phyloP scores from a whole-genome alignment of 495 filamentous ascomycete species.

The Hypoxylon trugodes region DNA sequence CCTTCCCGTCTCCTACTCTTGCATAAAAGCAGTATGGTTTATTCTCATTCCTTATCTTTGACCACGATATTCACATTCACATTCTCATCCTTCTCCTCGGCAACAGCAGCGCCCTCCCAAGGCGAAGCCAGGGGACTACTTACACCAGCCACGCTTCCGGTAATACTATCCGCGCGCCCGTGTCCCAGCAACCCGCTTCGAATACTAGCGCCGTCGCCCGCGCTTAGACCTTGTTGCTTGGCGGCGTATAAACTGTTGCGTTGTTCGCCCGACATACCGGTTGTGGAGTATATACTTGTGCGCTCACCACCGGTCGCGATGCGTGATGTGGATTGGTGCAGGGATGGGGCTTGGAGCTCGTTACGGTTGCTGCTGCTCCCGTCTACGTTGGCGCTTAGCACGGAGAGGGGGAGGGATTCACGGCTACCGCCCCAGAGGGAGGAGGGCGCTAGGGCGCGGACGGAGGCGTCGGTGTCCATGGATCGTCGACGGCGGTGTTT shows the following conservation, averaged over 20 bases:
- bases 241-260: slow-evolving; percentile 82
- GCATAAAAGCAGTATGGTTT: neutral
- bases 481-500: slow-evolving; percentile 88
- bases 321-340: slow-evolving; percentile 67
- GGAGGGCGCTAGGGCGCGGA: slow-evolving; percentile 89
- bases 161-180: slow-evolving; percentile 80
- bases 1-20: neutral
- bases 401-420: slow-evolving; percentile 87
- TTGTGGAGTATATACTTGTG: slow-evolving; percentile 85
- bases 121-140: slow-evolving; percentile 70
- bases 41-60: slow-evolving; percentile 27
- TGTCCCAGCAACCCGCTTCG: slow-evolving; percentile 81
- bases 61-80: neutral
- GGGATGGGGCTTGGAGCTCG: too few species aligned
- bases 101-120: slow-evolving; percentile 51
- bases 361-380: slow-evolving; percentile 46
- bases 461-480: slow-evolving; percentile 94
- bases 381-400: slow-evolving; percentile 81
- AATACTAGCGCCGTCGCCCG: slow-evolving; percentile 79
- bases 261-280: slow-evolving; percentile 77
- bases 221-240: slow-evolving; percentile 66
- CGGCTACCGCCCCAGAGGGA: slow-evolving; percentile 89
- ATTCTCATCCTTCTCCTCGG: slow-evolving; percentile 42
- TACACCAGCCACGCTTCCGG: slow-evolving; percentile 73
- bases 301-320: slow-evolving; percentile 73